Base-by-base conservation (phyloP, 768 basidiomycete species). In the Trametes meyenii region DNA sequence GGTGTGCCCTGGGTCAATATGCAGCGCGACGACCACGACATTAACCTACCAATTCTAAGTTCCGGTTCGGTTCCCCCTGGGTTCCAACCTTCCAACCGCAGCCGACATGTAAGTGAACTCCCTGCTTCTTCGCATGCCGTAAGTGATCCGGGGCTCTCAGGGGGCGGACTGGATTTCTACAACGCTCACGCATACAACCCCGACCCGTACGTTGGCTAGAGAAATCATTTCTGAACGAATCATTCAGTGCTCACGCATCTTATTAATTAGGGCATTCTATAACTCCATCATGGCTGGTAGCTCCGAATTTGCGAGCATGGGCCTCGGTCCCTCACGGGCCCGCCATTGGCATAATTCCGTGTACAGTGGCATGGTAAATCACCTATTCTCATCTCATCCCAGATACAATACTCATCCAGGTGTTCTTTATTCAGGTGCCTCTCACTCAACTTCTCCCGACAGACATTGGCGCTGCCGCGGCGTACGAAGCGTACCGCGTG, bases 401-500 rank as follows among this genome's bases (percentile, higher is more conserved):
- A 24, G 13, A 1, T 4, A 24, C 21, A 11, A 13, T 4, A 8
- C 24, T 21, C 46, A 24, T 48, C 23, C 11, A 48, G 23, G 13
- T 14, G 17, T 17, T 3, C 45, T 2, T 13, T 33, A 46, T 23
- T 13, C 63, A 88, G 86, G 78, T 81, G 35, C 83, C 83, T 56
- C 70, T 86, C 13, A 73, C 71, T 50, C 72, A 74, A 46, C 75
- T 89, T 73, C 71, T 77, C 5, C 85, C 89, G 0, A 67, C 73
- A 13, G 87, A 90, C 61, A 79, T 92, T 16, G 90, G 90, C 0
- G 83, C 87, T 64, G 90, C 90, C 3, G 89, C 89, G 12, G 89
- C 87, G 1, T 91, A 89, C 70, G 89, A 91, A 71, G 87, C 88
- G 0, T 86, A 87, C 72, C 80, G 88, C 21, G 80, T 81, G 24